These are phyloP conservation scores for Quaeritorhiza haematococci DNA, from an alignment of 371 early-diverging fungal species.

Conservation along the genomic window DNA sequence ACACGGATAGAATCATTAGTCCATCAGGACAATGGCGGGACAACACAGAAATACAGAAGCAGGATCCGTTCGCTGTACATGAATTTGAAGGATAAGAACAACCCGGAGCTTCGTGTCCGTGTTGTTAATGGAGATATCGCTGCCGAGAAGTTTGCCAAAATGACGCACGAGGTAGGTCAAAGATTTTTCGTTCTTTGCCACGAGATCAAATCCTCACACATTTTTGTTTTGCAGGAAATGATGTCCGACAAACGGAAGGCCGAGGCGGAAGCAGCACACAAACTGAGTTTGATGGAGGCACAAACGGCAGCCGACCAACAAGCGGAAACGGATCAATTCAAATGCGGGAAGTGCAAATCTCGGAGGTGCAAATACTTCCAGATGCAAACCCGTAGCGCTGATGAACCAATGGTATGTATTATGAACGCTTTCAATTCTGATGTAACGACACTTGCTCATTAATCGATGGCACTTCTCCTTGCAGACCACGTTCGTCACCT, in stretches of 20 bases:
- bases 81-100: constrained; percentile 78
- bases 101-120: constrained; percentile 70
- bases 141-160: constrained; percentile 58
- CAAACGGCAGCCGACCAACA: constrained; percentile 70
- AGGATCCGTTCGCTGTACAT: constrained; percentile 75
- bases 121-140: constrained; percentile 66
- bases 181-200: not conserved
- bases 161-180: constrained; percentile 72
- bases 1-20: not conserved
- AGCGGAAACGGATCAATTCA: constrained; percentile 92
- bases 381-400: constrained; percentile 97
- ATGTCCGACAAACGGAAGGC: constrained; percentile 77
- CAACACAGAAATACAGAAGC: constrained; percentile 60
- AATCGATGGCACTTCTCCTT: not conserved
- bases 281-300: constrained; percentile 72
- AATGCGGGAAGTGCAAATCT: constrained; percentile 89
- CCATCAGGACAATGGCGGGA: constrained; percentile 32
- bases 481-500: constrained; percentile 84
- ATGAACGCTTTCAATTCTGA: not conserved
- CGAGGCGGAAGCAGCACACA: constrained; percentile 62
- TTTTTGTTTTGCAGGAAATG: constrained; percentile 56
- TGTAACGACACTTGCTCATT: not conserved
- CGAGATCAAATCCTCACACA: too few species aligned
- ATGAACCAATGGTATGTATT: constrained; percentile 87
- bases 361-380: constrained; percentile 92